Evolutionary conservation across 257 asterid genomes (phyloP).

Genomic region (Osmanthus fragrans): DNA sequence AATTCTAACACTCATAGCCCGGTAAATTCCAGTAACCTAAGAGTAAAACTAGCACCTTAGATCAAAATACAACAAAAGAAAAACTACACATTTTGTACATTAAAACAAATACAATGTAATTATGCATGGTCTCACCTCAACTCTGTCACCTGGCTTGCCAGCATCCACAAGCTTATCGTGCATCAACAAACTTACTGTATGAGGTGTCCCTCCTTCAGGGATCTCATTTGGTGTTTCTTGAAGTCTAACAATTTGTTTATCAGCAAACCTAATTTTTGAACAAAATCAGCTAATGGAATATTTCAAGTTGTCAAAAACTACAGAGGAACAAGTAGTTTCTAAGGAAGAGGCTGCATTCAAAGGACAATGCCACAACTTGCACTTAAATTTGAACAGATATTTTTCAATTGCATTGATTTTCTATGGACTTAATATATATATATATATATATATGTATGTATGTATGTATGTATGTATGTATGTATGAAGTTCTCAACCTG

Average conservation of each 20-base stretch:
- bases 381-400: not conserved
- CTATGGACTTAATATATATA: not conserved
- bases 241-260: conserved; percentile 95
- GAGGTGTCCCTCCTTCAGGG: conserved; percentile 99
- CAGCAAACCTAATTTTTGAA: conserved; percentile 64
- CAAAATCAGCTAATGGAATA: conserved; percentile 6
- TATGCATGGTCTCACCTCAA: conserved; percentile 62
- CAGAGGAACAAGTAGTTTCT: not conserved
- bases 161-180: conserved; percentile 94
- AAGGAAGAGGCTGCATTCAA: conserved; percentile 1
- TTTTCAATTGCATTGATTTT: not conserved
- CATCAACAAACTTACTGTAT: conserved; percentile 96
- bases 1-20: conserved; percentile 94
- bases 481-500: not conserved
- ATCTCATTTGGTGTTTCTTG: conserved; percentile 99
- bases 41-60: conserved; percentile 29
- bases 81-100: not conserved
- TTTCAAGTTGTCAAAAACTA: not conserved
- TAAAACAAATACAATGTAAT: conserved; percentile 5
- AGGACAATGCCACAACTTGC: not conserved
- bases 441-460: too few species aligned
- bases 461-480: too few species aligned
- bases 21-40: conserved; percentile 94
- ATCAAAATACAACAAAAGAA: conserved; percentile 19
- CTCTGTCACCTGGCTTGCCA: conserved; percentile 99